Evolutionary conservation across 2,329 filamentous ascomycete species (phyloP), one percentile per base, ranked within the genome.

Genomic region (Exophiala viscosa): DNA sequence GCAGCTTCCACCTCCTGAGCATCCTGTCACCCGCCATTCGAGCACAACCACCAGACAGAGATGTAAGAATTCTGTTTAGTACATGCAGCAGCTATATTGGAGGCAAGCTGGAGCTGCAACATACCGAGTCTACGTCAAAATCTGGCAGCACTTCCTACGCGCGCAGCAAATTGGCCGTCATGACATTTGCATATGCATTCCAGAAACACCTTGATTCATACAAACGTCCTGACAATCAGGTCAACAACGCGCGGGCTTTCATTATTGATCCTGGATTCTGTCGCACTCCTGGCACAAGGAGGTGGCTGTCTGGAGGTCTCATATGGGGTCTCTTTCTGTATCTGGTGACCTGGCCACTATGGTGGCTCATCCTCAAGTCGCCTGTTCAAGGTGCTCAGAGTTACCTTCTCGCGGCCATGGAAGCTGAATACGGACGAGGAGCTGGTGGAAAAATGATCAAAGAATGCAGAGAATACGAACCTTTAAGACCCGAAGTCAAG

Each of bases 1-100:
- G 90, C 58, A 97, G 96, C 69, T 97, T 96, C 73, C 95, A 99
- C 66, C 78, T 99, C 3, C 78, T 99, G 40, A 88, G 88, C 60
- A 95, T 99, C 28, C 77, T 99, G 33, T 93, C 87, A 62, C 93
- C 93, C 0, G 92, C 93, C 0, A 78, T 99, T 55, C 83, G 90
- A 60, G 90, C 88, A 1, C 93, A 99, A 70, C 93, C 93, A 1
- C 84, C 95, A 50, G 93, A 99, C 69, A 83, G 93, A 63, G 93
- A 99, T 69, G 90, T 99, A 13, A 81, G 93, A 56, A 80, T 99
- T 56, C 79, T 99, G 51, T 83, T 97, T 60, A 79, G 88, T 1
- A 95, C 88, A 0, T 99, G 95, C 69, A 85, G 89, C 15, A 86
- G 88, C 32, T 97, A 99, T 70, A 88, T 96, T 61, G 83, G 81